phyloP scores from a whole-genome alignment of 441 rosid species.

The Erodium chrysanthum region DNA sequence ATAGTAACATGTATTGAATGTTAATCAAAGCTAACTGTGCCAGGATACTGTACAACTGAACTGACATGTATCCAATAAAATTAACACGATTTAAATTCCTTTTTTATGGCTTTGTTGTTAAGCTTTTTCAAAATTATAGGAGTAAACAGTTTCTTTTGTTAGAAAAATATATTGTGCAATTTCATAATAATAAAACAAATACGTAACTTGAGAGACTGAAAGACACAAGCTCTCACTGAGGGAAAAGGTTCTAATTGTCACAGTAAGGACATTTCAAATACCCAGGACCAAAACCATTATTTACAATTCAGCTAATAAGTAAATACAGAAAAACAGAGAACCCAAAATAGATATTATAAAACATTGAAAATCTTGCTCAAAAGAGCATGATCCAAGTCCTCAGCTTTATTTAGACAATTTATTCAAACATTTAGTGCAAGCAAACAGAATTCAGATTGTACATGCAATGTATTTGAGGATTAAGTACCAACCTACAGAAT shows the following conservation, averaged over 20 bases:
- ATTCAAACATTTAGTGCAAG: not conserved
- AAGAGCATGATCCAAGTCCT: not conserved
- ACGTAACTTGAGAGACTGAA: not conserved
- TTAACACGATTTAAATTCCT: too few relatives aligned
- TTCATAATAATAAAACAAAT: not conserved
- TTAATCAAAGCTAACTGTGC: too few relatives aligned
- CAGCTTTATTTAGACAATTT: not conserved
- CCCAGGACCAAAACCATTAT: not conserved
- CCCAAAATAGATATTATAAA: not conserved
- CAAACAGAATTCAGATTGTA: not conserved
- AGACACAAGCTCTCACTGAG: not conserved
- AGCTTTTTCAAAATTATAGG: too few relatives aligned
- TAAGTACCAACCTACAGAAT: conserved; percentile 77
- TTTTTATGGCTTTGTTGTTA: too few relatives aligned
- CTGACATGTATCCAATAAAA: too few relatives aligned
- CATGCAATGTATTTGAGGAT: too few relatives aligned
- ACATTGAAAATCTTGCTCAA: not conserved
- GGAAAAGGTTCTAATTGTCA: not conserved
- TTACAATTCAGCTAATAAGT: not conserved
- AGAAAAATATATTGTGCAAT: not conserved
- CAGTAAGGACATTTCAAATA: not conserved
- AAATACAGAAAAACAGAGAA: not conserved
- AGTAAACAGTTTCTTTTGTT: too few relatives aligned
- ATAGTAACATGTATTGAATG: too few relatives aligned
- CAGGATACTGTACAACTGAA: too few relatives aligned